Evolutionary conservation across 1,284 basidiomycete species (phyloP), one percentile per base, ranked within the genome.

Genomic region (Athelia psychrophila): DNA sequence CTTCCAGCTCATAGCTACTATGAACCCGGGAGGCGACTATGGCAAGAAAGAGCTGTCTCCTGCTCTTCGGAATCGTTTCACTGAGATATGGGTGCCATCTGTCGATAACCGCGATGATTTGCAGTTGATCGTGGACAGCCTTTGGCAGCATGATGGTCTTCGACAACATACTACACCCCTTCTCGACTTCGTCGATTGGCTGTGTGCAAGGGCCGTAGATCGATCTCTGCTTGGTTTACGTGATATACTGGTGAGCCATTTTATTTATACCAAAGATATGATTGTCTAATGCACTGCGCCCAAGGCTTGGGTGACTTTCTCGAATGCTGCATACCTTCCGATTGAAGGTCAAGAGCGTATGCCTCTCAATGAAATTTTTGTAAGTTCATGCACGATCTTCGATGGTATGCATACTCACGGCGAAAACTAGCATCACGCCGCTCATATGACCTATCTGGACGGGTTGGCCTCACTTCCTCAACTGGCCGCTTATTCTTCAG

Each of bases 11-110:
- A 77, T 98, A 0, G 95, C 97, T 1, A 99, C 97, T 0, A 99
- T 99, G 97, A 99, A 99, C 67, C 97, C 97, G 0, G 97, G 97
- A 32, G 97, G 97, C 33, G 97, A 99, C 67, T 99, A 97, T 62
- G 97, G 97, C 36, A 99, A 99, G 76, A 99, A 99, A 68, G 97
- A 99, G 66, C 78, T 99, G 3, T 98, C 95, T 1, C 96, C 96
- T 24, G 97, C 97, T 0, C 77, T 99, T 44, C 84, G 97, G 23
- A 99, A 99, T 72, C 87, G 97, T 15, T 99, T 99, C 72, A 99
- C 97, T 10, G 97, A 99, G 67, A 97, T 99, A 42, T 99, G 95
- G 95, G 97, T 99, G 0, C 96, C 97, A 2, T 77, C 88, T 13
- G 83, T 99, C 36, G 85, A 93, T 53, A 79, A 87, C 54, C 78